Percentiles rank a stretch among this genome's conserved stretches.
Evolutionary conservation across 805 yeast genomes (phyloP).

Genomic region (Starmerella powellii): DNA sequence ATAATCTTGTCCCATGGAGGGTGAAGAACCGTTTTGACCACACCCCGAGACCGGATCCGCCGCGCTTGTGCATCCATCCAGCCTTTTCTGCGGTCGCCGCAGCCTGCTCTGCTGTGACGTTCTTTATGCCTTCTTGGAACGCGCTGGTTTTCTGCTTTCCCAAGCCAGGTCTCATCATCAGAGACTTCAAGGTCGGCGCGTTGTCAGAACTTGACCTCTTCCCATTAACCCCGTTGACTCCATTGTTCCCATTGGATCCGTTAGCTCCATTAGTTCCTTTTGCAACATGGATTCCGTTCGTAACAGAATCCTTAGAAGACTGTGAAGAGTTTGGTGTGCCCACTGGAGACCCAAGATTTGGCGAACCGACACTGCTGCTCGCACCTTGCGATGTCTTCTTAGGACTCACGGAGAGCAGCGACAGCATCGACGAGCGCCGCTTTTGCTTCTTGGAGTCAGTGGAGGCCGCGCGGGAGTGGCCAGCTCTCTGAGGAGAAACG

Average conservation of each 20-base stretch:
- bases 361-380: not conserved
- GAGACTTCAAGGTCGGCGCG: constrained; percentile 9
- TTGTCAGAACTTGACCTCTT: constrained; percentile 11
- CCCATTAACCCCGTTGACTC: no score
- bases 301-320: not conserved
- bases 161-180: constrained; percentile 28
- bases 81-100: constrained; percentile 60
- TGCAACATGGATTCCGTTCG: no score
- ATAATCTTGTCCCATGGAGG: constrained; percentile 81
- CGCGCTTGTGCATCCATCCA: constrained; percentile 96
- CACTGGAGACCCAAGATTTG: not conserved
- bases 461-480: constrained; percentile 8
- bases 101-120: constrained; percentile 64
- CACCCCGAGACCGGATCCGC: constrained; percentile 69
- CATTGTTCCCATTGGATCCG: no score
- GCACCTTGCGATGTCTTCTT: constrained; percentile 19
- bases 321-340: not conserved
- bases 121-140: constrained; percentile 65
- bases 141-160: constrained; percentile 33
- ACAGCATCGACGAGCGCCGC: constrained; percentile 15
- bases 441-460: constrained; percentile 16
- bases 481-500: not conserved
- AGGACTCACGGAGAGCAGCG: constrained; percentile 12
- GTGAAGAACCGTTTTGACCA: constrained; percentile 86
- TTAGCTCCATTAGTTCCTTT: no score